Percentiles rank a stretch among this genome's conserved stretches.
These are phyloP conservation scores for Glycyrrhiza uralensis DNA, from an alignment of 306 rosid genomes.

Conservation along the genomic window DNA sequence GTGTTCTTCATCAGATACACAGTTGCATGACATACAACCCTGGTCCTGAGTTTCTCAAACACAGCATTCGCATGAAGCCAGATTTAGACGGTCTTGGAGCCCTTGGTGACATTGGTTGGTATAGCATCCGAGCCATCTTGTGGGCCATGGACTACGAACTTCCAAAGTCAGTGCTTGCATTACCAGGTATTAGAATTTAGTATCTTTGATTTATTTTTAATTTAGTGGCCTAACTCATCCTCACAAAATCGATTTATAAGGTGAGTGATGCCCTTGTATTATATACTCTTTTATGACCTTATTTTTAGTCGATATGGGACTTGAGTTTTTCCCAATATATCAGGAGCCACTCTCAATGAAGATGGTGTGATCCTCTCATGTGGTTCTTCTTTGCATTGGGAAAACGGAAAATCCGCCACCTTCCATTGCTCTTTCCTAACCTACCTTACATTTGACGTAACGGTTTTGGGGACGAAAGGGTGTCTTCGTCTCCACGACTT, in stretches of 20 bases:
- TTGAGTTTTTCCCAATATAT: too few species aligned
- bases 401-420: conserved; percentile 31
- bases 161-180: conserved; percentile 37
- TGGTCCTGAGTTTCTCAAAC: conserved; percentile 27
- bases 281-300: too few species aligned
- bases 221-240: too few species aligned
- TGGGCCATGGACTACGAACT: conserved; percentile 37
- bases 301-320: too few species aligned
- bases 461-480: conserved; percentile 36
- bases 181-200: too few species aligned
- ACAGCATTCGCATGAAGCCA: conserved; percentile 30
- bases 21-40: conserved; percentile 35
- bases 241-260: too few species aligned
- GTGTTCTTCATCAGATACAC: conserved; percentile 29
- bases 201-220: too few species aligned
- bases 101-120: conserved; percentile 46
- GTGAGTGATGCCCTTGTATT: too few species aligned
- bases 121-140: conserved; percentile 36
- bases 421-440: conserved; percentile 35
- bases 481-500: conserved; percentile 29
- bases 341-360: conserved; percentile 22
- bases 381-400: conserved; percentile 42
- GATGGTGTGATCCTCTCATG: conserved; percentile 40
- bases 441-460: conserved; percentile 20
- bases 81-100: conserved; percentile 48